A percentile compares a stretch with the other conserved stretches of the same genome.
phyloP scores from a whole-genome alignment of 2,329 filamentous ascomycete genomes.

The Aureobasidium sp. region DNA sequence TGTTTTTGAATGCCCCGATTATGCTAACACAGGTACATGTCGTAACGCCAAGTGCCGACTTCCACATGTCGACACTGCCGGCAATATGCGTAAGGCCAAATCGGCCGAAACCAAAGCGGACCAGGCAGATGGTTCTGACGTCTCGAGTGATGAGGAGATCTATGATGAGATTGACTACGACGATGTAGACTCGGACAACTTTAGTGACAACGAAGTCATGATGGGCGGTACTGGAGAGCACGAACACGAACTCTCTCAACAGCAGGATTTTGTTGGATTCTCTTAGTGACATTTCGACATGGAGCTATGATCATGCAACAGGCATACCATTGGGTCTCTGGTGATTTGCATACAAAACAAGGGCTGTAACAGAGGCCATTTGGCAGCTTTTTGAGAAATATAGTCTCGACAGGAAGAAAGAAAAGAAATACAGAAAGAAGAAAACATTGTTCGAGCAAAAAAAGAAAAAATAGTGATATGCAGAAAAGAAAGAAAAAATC shows the following conservation, averaged over 20 bases:
- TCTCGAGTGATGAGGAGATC: constrained; percentile 71
- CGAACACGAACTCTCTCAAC: constrained; percentile 43
- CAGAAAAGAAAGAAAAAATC: constrained; percentile 1
- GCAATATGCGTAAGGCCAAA: constrained; percentile 60
- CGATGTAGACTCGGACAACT: constrained; percentile 66
- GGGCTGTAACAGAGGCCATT: not conserved
- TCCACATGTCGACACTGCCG: constrained; percentile 80
- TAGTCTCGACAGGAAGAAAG: not conserved
- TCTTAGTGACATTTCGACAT: constrained; percentile 20
- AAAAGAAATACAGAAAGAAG: constrained; percentile 2
- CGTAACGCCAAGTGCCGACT: constrained; percentile 69
- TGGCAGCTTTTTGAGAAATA: not conserved
- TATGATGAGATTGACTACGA: constrained; percentile 60
- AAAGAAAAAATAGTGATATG: not conserved
- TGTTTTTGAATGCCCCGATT: constrained; percentile 89
- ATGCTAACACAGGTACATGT: constrained; percentile 84
- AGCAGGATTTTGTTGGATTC: constrained; percentile 49
- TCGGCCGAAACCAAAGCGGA: constrained; percentile 34
- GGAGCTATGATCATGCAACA: not conserved
- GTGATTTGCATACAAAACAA: not conserved
- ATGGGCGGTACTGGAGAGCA: constrained; percentile 31
- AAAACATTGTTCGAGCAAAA: not conserved
- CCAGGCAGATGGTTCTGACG: constrained; percentile 42
- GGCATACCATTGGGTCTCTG: not conserved
- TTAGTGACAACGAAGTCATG: constrained; percentile 38